Evolutionary conservation across 208 protist species (phyloP).

Genomic region (Blechomonas ayalai): DNA sequence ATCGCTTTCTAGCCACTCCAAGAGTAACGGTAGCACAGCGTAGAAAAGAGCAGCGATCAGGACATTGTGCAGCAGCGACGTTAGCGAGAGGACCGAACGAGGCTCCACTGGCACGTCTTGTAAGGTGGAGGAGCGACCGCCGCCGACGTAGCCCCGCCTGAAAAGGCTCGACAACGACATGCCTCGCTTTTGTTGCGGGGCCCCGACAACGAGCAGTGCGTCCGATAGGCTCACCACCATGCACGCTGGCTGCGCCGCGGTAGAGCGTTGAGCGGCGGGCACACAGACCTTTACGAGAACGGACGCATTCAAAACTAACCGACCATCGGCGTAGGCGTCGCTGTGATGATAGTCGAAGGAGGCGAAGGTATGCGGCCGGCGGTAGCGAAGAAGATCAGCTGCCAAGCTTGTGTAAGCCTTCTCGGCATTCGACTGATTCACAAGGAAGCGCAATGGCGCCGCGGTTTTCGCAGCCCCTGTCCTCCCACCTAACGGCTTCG

Average conservation of each 20-base stretch:
- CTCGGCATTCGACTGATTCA: constrained; percentile 31
- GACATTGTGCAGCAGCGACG: constrained; percentile 15
- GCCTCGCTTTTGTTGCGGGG: constrained; percentile 11
- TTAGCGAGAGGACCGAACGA: no score
- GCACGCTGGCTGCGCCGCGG: constrained; percentile 14
- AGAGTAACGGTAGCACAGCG: constrained; percentile 18
- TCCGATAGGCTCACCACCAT: constrained; percentile 69
- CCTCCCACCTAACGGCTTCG: neutral
- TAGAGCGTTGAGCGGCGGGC: neutral
- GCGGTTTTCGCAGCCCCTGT: neutral
- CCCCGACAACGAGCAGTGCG: constrained; percentile 64
- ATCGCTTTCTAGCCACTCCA: neutral
- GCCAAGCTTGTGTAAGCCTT: constrained; percentile 56
- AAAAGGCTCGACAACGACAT: neutral
- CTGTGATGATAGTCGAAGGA: constrained; percentile 49
- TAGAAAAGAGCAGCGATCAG: constrained; percentile 25
- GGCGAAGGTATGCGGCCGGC: constrained; percentile 21
- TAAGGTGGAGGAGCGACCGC: constrained; percentile 1
- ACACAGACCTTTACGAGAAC: constrained; percentile 70
- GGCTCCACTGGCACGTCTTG: no score
- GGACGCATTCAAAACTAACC: constrained; percentile 63
- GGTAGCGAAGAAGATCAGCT: constrained; percentile 56
- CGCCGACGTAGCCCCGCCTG: constrained; percentile 1
- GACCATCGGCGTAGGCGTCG: constrained; percentile 21
- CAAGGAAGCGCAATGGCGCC: constrained; percentile 8